Percentiles rank a stretch among this genome's conserved stretches.
Conservation (phyloP, 139 green algal species). For the Picochlorum sp. region DNA sequence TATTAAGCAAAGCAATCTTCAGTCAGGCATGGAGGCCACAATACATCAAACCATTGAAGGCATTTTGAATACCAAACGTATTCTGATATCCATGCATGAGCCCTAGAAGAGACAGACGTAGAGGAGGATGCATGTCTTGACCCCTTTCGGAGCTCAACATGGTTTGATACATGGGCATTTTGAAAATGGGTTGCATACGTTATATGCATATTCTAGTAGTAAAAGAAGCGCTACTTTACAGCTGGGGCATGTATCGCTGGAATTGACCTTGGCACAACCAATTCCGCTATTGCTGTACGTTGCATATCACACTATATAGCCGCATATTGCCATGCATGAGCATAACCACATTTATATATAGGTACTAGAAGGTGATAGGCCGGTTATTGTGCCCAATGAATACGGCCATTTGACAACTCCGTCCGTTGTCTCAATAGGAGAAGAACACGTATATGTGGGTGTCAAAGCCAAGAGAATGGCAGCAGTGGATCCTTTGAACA, state of each 20-base stretch:
- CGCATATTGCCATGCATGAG: not conserved
- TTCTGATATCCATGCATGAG: too few species aligned
- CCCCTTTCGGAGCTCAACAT: too few species aligned
- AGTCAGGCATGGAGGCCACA: too few species aligned
- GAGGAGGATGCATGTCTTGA: too few species aligned
- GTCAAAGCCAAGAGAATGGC: slow-evolving; percentile 30
- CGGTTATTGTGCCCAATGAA: slow-evolving; percentile 47
- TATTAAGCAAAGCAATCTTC: too few species aligned
- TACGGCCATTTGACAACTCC: slow-evolving; percentile 53
- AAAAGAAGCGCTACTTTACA: not conserved
- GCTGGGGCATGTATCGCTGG: slow-evolving; percentile 46
- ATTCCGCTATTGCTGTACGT: slow-evolving; percentile 75
- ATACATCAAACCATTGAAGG: too few species aligned
- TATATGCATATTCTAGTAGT: not conserved
- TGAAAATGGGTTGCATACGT: not conserved
- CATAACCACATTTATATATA: not conserved
- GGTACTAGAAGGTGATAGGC: slow-evolving; percentile 37
- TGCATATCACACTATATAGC: not conserved
- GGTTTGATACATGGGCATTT: too few species aligned
- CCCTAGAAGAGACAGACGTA: too few species aligned
- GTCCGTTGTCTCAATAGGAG: slow-evolving; percentile 55
- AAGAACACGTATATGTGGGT: slow-evolving; percentile 48
- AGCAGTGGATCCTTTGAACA: slow-evolving; percentile 40
- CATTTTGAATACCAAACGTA: too few species aligned
- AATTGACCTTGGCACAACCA: slow-evolving; percentile 97